These are phyloP conservation scores for Suillus bovinus DNA, from an alignment of 768 basidiomycete species.

Conservation along the genomic window DNA sequence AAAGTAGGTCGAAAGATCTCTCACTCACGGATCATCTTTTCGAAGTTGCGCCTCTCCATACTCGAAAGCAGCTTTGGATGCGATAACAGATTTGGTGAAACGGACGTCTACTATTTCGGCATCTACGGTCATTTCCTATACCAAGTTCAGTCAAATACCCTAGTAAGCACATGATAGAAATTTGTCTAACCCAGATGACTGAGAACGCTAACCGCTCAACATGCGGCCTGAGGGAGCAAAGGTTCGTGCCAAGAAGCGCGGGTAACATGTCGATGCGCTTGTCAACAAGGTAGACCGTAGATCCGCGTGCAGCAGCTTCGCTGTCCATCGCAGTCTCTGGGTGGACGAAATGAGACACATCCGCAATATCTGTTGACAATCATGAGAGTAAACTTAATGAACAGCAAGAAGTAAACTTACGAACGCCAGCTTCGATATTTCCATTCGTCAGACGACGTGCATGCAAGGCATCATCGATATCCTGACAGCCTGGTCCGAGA, in stretches of 20 bases:
- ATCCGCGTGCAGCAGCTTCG: constrained; percentile 94
- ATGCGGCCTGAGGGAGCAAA: constrained; percentile 89
- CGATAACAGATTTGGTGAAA: constrained; percentile 96
- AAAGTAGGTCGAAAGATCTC: neutral
- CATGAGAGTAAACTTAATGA: constrained; percentile 3
- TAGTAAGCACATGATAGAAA: neutral
- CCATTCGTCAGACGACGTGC: constrained; percentile 86
- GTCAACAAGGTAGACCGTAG: constrained; percentile 97
- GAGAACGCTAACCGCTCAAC: constrained; percentile 96
- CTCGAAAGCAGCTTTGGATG: constrained; percentile 94
- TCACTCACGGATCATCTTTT: constrained; percentile 83
- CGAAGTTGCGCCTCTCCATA: constrained; percentile 95
- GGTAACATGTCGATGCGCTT: constrained; percentile 99
- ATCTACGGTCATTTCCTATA: constrained; percentile 83
- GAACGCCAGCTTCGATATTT: constrained; percentile 96
- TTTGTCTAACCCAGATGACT: constrained; percentile 78
- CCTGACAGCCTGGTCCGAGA: constrained; percentile 74
- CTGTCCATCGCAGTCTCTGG: constrained; percentile 94
- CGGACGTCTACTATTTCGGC: constrained; percentile 89
- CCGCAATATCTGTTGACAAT: constrained; percentile 79
- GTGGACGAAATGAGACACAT: constrained; percentile 95
- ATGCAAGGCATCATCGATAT: constrained; percentile 98
- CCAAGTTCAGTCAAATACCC: neutral
- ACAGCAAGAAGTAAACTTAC: constrained; percentile 54
- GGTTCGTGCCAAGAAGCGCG: constrained; percentile 87